These are phyloP conservation scores for Aspergillus novoparasiticus DNA, from an alignment of 2,329 filamentous ascomycete genomes.

Conservation along the genomic window DNA sequence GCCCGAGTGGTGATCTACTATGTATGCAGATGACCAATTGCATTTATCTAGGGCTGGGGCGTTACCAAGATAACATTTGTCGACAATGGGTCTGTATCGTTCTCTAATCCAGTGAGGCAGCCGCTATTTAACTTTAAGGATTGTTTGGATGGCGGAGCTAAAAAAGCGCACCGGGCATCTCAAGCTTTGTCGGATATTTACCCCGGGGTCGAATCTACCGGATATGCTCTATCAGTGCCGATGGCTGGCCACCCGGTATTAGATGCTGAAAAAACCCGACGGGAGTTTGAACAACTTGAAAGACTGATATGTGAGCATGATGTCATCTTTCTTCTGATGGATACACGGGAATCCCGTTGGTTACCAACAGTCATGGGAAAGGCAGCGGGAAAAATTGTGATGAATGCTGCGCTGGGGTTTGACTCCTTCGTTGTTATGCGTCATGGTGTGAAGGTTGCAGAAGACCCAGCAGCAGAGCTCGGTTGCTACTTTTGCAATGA, in stretches of 20 bases:
- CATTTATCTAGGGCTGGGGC: slow-evolving; percentile 70
- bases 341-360: slow-evolving; percentile 92
- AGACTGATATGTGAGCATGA: slow-evolving; percentile 81
- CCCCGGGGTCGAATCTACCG: slow-evolving; percentile 80
- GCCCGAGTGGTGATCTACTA: background rate
- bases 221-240: slow-evolving; percentile 81
- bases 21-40: background rate
- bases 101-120: slow-evolving; percentile 94
- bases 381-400: slow-evolving; percentile 86
- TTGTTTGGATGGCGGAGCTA: slow-evolving; percentile 79
- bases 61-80: slow-evolving; percentile 94
- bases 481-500: slow-evolving; percentile 99
- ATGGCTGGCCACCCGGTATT: slow-evolving; percentile 92
- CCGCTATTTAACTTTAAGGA: slow-evolving; percentile 90
- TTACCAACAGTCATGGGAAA: slow-evolving; percentile 96
- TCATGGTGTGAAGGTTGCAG: slow-evolving; percentile 70
- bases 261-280: slow-evolving; percentile 68
- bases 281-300: slow-evolving; percentile 75
- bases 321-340: slow-evolving; percentile 94
- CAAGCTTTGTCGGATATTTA: slow-evolving; percentile 83
- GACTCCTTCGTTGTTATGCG: slow-evolving; percentile 98
- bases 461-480: slow-evolving; percentile 65
- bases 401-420: slow-evolving; percentile 95
- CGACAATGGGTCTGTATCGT: slow-evolving; percentile 90
- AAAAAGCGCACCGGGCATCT: slow-evolving; percentile 80